Percentiles rank a stretch among this genome's conserved stretches.
Conservation (phyloP, 1,284 basidiomycete genomes). For the Spongiforma sp. region DNA sequence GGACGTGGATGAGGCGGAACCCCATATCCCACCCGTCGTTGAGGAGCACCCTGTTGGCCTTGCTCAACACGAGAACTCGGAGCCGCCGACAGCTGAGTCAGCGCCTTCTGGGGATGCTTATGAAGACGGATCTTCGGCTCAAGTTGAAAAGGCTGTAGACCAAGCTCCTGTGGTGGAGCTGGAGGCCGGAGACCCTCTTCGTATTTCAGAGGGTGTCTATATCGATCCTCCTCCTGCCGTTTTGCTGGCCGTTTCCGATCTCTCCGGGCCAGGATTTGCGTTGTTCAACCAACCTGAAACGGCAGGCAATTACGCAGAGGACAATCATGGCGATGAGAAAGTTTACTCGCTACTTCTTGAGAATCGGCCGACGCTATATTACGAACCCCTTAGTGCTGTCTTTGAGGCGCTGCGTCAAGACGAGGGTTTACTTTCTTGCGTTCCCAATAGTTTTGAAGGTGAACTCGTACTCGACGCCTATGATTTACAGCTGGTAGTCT, state of each 20-base stretch:
- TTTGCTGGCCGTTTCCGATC: slow-evolving; percentile 54
- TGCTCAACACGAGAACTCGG: slow-evolving; percentile 13
- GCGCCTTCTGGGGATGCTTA: slow-evolving; percentile 10
- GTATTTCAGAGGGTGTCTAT: slow-evolving; percentile 72
- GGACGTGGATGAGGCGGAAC: slow-evolving; percentile 8
- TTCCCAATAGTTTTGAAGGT: slow-evolving; percentile 54
- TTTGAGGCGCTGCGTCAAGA: slow-evolving; percentile 73
- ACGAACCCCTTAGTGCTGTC: slow-evolving; percentile 68
- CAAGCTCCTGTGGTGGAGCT: slow-evolving; percentile 14
- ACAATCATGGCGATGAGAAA: slow-evolving; percentile 19
- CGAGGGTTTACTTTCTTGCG: slow-evolving; percentile 47
- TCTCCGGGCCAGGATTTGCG: slow-evolving; percentile 49
- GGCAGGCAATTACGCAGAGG: slow-evolving; percentile 32
- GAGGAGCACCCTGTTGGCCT: slow-evolving; percentile 8
- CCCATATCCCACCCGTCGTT: background rate
- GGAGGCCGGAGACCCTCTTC: slow-evolving; percentile 54
- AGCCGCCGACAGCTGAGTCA: slow-evolving; percentile 16
- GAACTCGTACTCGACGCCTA: slow-evolving; percentile 72
- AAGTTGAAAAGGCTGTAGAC: slow-evolving; percentile 14
- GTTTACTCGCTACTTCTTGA: slow-evolving; percentile 53
- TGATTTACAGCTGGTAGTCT: slow-evolving; percentile 64
- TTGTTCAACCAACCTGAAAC: slow-evolving; percentile 60
- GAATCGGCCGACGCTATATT: slow-evolving; percentile 69
- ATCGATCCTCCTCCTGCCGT: slow-evolving; percentile 79
- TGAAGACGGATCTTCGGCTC: slow-evolving; percentile 7